phyloP scores from a whole-genome alignment of 257 asterid species.

The Lithospermum erythrorhizon region DNA sequence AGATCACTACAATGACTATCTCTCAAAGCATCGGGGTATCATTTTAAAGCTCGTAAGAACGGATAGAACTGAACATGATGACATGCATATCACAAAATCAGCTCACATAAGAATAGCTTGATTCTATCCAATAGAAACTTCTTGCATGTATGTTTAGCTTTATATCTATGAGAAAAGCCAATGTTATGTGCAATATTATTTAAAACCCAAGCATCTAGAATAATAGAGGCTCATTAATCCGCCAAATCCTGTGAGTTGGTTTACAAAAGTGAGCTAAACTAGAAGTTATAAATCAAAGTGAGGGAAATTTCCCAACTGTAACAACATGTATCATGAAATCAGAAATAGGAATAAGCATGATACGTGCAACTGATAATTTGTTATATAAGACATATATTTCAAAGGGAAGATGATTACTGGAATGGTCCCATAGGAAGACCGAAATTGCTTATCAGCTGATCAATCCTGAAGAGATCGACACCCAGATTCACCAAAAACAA shows the following conservation, averaged over 20 bases:
- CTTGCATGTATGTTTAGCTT: no score
- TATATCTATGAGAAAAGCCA: no score
- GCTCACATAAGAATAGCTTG: no score
- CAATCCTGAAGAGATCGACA: conserved; percentile 88
- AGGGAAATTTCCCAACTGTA: no score
- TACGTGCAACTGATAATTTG: neutral
- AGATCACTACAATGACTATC: no score
- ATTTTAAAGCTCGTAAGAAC: no score
- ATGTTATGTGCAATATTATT: neutral
- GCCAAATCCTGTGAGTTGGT: neutral
- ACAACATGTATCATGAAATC: neutral
- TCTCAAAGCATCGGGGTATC: no score
- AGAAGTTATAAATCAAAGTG: no score
- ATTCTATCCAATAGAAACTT: no score
- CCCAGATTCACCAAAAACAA: conserved; percentile 71
- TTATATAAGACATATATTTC: neutral
- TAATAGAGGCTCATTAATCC: neutral
- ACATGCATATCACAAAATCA: no score
- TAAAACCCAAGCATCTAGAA: neutral
- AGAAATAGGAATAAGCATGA: neutral
- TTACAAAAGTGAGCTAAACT: no score
- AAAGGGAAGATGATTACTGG: conserved; percentile 61
- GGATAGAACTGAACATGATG: no score
- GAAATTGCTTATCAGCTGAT: conserved; percentile 59
- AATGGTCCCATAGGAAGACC: conserved; percentile 97